These are phyloP conservation scores for Millerozyma acaciae DNA, from an alignment of 805 yeast genomes.

Conservation along the genomic window DNA sequence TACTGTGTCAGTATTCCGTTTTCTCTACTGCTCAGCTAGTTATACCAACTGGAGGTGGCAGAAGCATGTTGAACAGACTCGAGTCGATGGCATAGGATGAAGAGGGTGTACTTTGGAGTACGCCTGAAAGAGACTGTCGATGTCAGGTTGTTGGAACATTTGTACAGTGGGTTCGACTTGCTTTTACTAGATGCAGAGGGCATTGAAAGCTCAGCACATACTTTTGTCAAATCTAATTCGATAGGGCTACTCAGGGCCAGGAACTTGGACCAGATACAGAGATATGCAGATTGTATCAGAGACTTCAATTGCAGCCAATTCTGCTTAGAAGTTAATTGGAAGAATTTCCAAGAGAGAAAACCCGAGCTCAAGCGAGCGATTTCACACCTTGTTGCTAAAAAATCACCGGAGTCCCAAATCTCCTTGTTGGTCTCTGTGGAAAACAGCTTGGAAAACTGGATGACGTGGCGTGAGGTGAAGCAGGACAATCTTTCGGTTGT, in stretches of 20 bases:
- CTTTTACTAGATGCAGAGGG: neutral
- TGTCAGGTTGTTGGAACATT: neutral
- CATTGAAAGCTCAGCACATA: neutral
- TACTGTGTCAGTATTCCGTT: too few relatives aligned
- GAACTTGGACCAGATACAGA: too few relatives aligned
- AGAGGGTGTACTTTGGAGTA: neutral
- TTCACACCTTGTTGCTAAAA: neutral
- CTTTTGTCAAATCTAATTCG: neutral
- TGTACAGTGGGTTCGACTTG: conserved; percentile 1
- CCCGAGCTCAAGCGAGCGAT: too few relatives aligned
- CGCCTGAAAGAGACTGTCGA: neutral
- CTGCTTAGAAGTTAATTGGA: too few relatives aligned
- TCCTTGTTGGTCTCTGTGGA: conserved; percentile 1
- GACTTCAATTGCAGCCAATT: neutral
- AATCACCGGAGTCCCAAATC: neutral
- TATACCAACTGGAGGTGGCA: too few relatives aligned
- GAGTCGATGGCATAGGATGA: too few relatives aligned
- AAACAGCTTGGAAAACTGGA: neutral
- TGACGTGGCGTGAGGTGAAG: neutral
- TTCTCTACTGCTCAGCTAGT: too few relatives aligned
- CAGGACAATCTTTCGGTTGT: neutral
- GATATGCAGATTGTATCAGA: too few relatives aligned
- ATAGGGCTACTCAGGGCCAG: too few relatives aligned
- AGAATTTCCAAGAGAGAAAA: too few relatives aligned
- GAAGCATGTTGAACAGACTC: too few relatives aligned